Evolutionary conservation across 106 monocot genomes (phyloP), one percentile per base, ranked within the genome.

Genomic region (Agapanthus africanus): DNA sequence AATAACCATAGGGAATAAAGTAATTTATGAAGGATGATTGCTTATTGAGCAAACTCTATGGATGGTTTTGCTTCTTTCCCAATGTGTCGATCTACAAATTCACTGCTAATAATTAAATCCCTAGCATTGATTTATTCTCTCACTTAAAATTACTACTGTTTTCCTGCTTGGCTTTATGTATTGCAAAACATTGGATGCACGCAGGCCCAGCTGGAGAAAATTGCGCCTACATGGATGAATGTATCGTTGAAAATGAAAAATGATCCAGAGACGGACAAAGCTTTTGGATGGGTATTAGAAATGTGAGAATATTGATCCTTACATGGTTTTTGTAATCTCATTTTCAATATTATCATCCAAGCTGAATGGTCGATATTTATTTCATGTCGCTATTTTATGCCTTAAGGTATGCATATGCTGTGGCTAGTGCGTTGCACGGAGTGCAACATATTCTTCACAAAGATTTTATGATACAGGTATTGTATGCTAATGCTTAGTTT

Each of bases 141-240:
- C 25, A 13, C 66, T 27, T 39, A 9, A 11, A 19, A 10, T n/a
- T 16, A 44, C 3, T 25, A 66, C 42, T 4, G 40, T 18, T 44
- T 21, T 66, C 42, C 6, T 66, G 66, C 30, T 21, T 44, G 61
- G 35, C 28, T 42, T n/a, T n/a, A n/a, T n/a, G n/a, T n/a, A n/a
- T n/a, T n/a, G n/a, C n/a, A n/a, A n/a, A n/a, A n/a, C n/a, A n/a
- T n/a, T n/a, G n/a, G n/a, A n/a, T n/a, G n/a, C n/a, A n/a, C n/a
- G n/a, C n/a, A 94, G 94, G 71, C 85, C 19, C 84, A 83, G 60
- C 68, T 95, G 36, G 85, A 90, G 78, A 87, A 88, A 70, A 95
- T 95, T 70, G 94, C 94, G 74, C 94, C 94, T 40, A 88, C 88
- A n/a, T 95, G 91, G 94, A 91, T 95, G 94, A 95, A 95, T 37